These are phyloP conservation scores for Penicillium hordei DNA, from an alignment of 2,329 filamentous ascomycete genomes.

Conservation along the genomic window DNA sequence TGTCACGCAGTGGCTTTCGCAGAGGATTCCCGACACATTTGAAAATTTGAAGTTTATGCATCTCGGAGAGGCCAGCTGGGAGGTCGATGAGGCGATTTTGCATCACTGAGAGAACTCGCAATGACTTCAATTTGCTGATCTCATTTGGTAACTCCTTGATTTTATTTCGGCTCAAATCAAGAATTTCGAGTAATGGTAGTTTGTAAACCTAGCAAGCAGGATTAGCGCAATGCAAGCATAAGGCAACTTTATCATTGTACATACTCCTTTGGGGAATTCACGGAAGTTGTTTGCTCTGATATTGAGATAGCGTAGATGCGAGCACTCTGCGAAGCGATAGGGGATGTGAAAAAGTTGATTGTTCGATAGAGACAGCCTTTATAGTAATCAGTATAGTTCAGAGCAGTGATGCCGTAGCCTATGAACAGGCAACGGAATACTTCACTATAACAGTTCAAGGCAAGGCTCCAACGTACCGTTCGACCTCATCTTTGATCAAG, in stretches of 20 bases:
- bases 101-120: conserved; percentile 85
- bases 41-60: conserved; percentile 83
- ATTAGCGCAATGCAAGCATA: conserved; percentile 14
- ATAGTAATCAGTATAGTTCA: conserved; percentile 16
- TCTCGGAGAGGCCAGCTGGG: conserved; percentile 80
- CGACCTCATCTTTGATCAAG: conserved; percentile 54
- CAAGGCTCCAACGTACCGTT: conserved; percentile 40
- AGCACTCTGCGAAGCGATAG: conserved; percentile 50
- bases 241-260: conserved; percentile 29
- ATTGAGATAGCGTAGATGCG: conserved; percentile 51
- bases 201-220: conserved; percentile 68
- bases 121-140: conserved; percentile 74
- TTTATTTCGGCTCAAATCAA: conserved; percentile 88
- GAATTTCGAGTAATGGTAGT: conserved; percentile 81
- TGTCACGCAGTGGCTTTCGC: conserved; percentile 71
- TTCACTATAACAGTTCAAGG: not conserved
- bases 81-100: conserved; percentile 84
- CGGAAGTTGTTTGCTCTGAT: conserved; percentile 52
- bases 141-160: conserved; percentile 74
- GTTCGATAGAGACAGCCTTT: conserved; percentile 51
- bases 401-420: not conserved
- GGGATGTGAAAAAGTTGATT: conserved; percentile 53
- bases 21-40: conserved; percentile 89
- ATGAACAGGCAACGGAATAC: not conserved
- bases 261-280: conserved; percentile 64